Conservation (phyloP, 768 basidiomycete species). For the Panellus pusillus region DNA sequence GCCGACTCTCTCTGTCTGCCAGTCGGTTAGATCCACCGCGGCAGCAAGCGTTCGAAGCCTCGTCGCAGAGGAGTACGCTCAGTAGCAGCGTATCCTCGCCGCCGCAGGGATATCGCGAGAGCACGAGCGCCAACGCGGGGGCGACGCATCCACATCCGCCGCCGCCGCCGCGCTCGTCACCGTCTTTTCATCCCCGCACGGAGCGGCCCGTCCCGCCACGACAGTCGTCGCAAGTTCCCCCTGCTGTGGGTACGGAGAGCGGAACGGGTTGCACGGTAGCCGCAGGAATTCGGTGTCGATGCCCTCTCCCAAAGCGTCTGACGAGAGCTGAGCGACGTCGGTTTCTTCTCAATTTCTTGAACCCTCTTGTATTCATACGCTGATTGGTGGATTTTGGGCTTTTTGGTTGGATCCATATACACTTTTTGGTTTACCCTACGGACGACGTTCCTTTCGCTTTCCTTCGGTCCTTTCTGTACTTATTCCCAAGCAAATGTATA, state of each 20-base stretch:
- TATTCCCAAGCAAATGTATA: too few relatives aligned
- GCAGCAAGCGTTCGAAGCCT: conserved; percentile 27
- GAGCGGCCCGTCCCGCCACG: conserved; percentile 16
- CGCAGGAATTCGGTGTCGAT: conserved; percentile 39
- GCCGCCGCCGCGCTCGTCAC: conserved; percentile 9
- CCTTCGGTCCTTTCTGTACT: background rate
- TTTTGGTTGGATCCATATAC: background rate
- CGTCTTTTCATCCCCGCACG: conserved; percentile 20
- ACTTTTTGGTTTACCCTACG: background rate
- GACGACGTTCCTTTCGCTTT: too few relatives aligned
- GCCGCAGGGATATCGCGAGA: conserved; percentile 34
- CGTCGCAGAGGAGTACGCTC: conserved; percentile 27
- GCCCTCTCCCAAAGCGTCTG: conserved; percentile 33
- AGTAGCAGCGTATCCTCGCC: conserved; percentile 32
- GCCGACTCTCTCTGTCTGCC: conserved; percentile 51
- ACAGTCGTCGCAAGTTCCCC: conserved; percentile 1
- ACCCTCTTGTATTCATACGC: background rate
- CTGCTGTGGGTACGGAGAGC: background rate
- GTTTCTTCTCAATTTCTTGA: background rate
- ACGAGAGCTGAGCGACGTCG: conserved; percentile 22
- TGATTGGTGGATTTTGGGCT: background rate
- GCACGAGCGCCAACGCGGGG: background rate
- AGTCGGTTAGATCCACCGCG: conserved; percentile 48
- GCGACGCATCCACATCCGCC: too few relatives aligned
- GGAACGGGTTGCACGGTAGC: conserved; percentile 25